Percentiles rank a stretch among this genome's conserved stretches.
These are phyloP conservation scores for Malus orientalis DNA, from an alignment of 306 rosid genomes.

Conservation along the genomic window DNA sequence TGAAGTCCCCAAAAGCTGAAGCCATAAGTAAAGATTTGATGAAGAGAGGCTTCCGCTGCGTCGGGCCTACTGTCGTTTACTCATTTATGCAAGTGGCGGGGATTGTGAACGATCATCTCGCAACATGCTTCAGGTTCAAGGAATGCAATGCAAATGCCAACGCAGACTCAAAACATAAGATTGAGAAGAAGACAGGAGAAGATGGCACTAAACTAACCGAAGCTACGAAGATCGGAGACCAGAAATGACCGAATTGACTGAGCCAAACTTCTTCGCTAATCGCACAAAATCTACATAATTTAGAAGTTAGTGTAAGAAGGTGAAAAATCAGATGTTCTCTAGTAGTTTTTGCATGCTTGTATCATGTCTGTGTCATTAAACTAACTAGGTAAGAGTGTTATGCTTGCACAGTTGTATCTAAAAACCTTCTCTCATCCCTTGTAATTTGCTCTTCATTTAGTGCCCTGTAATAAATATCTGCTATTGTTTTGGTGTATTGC, in stretches of 20 bases:
- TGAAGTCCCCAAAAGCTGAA: conserved; percentile 80
- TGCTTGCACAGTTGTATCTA: too few relatives aligned
- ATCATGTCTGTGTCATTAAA: conserved; percentile 7
- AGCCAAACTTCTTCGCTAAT: conserved; percentile 10
- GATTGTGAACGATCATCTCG: conserved; percentile 72
- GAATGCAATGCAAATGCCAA: conserved; percentile 31
- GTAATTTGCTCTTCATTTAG: too few relatives aligned
- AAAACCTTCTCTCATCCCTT: too few relatives aligned
- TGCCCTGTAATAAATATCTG: too few relatives aligned
- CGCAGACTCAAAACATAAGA: conserved; percentile 27
- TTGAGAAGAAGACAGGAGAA: conserved; percentile 23
- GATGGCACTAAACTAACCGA: conserved; percentile 2
- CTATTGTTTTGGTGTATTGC: too few relatives aligned
- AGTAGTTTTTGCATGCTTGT: conserved; percentile 12
- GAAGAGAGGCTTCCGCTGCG: conserved; percentile 90
- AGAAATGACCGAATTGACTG: conserved; percentile 5
- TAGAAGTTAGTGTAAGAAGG: conserved; percentile 2
- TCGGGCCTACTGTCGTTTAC: conserved; percentile 80
- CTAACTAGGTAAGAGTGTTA: neutral
- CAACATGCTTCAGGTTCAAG: conserved; percentile 58
- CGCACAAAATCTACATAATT: conserved; percentile 6
- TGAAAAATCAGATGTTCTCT: neutral
- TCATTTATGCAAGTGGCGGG: conserved; percentile 91
- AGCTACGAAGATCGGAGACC: conserved; percentile 27
- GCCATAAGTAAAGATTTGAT: conserved; percentile 83